Evolutionary conservation across 768 basidiomycete genomes (phyloP).

Genomic region (Strobilomyces echinocephalus): DNA sequence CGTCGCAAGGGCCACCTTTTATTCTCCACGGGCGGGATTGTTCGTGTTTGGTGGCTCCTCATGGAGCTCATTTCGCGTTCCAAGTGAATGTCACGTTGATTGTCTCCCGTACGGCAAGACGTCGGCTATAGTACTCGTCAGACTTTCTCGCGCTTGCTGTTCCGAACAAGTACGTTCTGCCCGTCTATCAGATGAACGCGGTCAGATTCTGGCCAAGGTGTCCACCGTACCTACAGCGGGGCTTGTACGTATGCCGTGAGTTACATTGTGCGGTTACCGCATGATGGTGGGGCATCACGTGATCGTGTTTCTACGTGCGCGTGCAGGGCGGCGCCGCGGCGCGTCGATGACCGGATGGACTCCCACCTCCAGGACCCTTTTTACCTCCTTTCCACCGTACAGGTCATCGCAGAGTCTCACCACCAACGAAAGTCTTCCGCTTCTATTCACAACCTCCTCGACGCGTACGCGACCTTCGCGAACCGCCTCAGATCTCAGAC

Average conservation of each 20-base stretch:
- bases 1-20: slow-evolving; percentile 9
- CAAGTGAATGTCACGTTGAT: not conserved
- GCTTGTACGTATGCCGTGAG: too few relatives aligned
- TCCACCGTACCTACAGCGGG: not conserved
- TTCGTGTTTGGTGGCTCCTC: slow-evolving; percentile 18
- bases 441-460: slow-evolving; percentile 51
- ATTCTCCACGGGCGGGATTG: slow-evolving; percentile 15
- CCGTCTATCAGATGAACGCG: not conserved
- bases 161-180: not conserved
- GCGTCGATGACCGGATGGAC: not conserved
- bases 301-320: not conserved
- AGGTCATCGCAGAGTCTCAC: slow-evolving; percentile 45
- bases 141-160: not conserved
- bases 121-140: not conserved
- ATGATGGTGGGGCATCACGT: not conserved
- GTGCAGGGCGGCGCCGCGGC: not conserved
- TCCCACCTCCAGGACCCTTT: slow-evolving; percentile 10
- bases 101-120: not conserved
- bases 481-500: slow-evolving; percentile 35
- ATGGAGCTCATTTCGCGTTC: slow-evolving; percentile 3
- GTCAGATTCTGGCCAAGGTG: not conserved
- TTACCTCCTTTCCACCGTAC: slow-evolving; percentile 40
- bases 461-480: slow-evolving; percentile 55
- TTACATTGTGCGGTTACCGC: too few relatives aligned
- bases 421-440: slow-evolving; percentile 32